Base-by-base conservation (phyloP, 441 rosid species). In the Pelargonium citronellum region DNA sequence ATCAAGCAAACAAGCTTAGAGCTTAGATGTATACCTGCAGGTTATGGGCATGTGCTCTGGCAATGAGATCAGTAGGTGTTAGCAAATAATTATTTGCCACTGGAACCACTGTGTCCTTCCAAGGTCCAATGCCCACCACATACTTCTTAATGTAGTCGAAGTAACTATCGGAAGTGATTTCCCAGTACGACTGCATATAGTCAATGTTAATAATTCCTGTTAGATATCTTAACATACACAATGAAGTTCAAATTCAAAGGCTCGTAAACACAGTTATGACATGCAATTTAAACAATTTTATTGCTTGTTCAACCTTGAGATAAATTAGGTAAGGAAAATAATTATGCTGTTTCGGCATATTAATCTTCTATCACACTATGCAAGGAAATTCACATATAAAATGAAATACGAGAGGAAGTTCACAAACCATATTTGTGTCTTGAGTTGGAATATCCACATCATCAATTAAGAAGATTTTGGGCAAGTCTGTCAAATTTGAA, bases 61-160 rank as follows among this genome's bases (percentile, higher is more conserved):
- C 88, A 53, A 95, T 87, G 68, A 95, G 91, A 87, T 95, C 97
- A 6, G 99, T 90, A 1, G 93, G 94, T 6, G 84, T 74, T 71
- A 68, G 84, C 77, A 85, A 69, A 78, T 87, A 83, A 68, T 91
- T 85, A 30, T 85, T 68, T 58, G 7, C 67, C 1, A 79, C 92
- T 66, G 96, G 94, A 75, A 90, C 96, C 49, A 94, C 65, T 3
- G 99, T 94, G 75, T 95, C 99, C 77, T 95, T 95, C 97, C 99
- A 95, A 8, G 97, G 97, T 73, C 97, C 99, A 22, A 95, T 89
- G 17, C 97, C 99, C 57, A 90, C 81, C 46, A 88, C 96, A 44
- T 95, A 92, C 1, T 83, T 81, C 75, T 87, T 89, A 39, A 95
- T 87, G 78, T 81, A 92, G 77, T 85, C 83, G 3, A 95, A 81